Base-by-base conservation (phyloP, 768 basidiomycete genomes). In the Mycena chlorophos region DNA sequence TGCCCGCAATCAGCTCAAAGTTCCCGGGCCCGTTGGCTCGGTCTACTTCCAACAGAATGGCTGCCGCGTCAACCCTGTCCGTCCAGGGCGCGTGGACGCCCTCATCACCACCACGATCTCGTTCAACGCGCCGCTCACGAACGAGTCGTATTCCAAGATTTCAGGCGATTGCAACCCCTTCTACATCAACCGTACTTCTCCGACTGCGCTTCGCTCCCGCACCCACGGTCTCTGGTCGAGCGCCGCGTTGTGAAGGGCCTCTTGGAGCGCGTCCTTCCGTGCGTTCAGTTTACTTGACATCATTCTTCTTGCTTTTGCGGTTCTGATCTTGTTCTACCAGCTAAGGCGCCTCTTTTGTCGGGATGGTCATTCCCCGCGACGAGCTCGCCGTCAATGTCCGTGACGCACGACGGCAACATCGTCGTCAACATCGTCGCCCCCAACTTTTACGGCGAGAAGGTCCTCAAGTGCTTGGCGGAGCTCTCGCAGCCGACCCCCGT, bases 91-190 rank as follows among this genome's bases (percentile, higher is more conserved):
- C 88, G 29, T 78, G 86, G 6, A 82, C 83, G 3, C 86, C 91
- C 78, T 99, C 68, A 68, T 77, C n/a, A 74, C 81, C 3, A 76
- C 79, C 23, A 76, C 80, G 17, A 86, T 87, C 10, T 71, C 78
- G 5, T 96, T 94, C 78, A 85, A 77, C 45, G 82, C 96, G 3
- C 96, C 96, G 23, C 75, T 90, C 42, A 92, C 91, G 45, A 99
- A 99, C 67, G 91, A 96, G 72, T 89, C 94, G 2, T 99, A 98
- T 74, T 98, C 95, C 3, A 85, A 87, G 71, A 83, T 95, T 46
- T 99, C 97, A 0, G 95, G 96, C 43, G 96, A 99, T 72, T 98
- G 93, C 80, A 98, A 99, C 71, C 97, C 97, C 26, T 98, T 99
- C 63, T 96, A 99, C 70, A 79, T 97, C 71, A 98, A 99, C 73